A percentile compares a stretch with the other conserved stretches of the same genome.
These are phyloP conservation scores for Solanum hybrid DNA, from an alignment of 305 asterid genomes.

Conservation along the genomic window DNA sequence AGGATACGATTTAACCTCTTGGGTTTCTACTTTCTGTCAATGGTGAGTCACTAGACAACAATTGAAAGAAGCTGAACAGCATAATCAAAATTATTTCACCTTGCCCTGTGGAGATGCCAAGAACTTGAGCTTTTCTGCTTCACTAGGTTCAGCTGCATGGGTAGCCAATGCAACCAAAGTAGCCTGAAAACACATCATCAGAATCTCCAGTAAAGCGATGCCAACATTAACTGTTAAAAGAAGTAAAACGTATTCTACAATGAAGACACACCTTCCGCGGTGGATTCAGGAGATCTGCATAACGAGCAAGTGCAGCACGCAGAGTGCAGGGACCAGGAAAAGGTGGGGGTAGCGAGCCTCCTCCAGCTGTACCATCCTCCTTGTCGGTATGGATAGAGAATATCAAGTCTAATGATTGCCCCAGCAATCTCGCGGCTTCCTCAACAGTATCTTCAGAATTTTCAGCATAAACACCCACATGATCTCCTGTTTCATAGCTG, in stretches of 20 bases:
- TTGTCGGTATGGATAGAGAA: slow-evolving; percentile 57
- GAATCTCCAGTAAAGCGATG: not conserved
- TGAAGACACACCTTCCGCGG: slow-evolving; percentile 45
- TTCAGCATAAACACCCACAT: slow-evolving; percentile 64
- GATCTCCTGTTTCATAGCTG: slow-evolving; percentile 82
- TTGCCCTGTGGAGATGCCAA: slow-evolving; percentile 78
- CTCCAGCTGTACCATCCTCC: slow-evolving; percentile 49
- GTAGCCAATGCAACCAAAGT: slow-evolving; percentile 75
- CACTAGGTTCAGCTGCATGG: slow-evolving; percentile 55
- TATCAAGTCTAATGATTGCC: slow-evolving; percentile 38
- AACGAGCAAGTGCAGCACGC: slow-evolving; percentile 47
- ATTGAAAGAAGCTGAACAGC: not conserved
- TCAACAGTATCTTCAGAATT: slow-evolving; percentile 55
- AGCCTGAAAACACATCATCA: slow-evolving; percentile 27
- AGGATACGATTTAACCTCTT: not conserved
- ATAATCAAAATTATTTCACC: slow-evolving; percentile 25
- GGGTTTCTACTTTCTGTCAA: not conserved
- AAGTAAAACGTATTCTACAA: not conserved
- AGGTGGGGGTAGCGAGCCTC: slow-evolving; percentile 60
- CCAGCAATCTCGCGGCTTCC: slow-evolving; percentile 50
- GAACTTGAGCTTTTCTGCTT: slow-evolving; percentile 55
- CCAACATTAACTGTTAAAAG: not conserved
- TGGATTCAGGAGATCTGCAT: slow-evolving; percentile 63
- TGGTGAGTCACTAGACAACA: not conserved
- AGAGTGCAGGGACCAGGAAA: slow-evolving; percentile 69